Evolutionary conservation across 371 early-diverging fungal genomes (phyloP), one percentile per base, ranked within the genome.

Genomic region (Lichtheimia corymbifera): DNA sequence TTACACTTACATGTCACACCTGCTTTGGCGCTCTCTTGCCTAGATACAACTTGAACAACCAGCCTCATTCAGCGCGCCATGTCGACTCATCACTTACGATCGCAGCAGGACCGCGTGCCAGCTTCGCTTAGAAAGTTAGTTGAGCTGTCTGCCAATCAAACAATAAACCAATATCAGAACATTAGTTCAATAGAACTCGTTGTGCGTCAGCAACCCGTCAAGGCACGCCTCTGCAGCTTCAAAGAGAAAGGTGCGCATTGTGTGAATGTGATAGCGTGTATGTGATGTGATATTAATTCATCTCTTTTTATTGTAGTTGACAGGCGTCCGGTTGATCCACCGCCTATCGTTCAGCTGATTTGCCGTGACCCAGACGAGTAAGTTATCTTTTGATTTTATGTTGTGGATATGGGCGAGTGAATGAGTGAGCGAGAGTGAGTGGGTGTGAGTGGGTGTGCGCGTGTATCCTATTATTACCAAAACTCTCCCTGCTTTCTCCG

Each of bases 191-290:
- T 47, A 47, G 47, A 55, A 41, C 64, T 70, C n/a, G 58, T 72
- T 25, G 76, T 85, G 22, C 73, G 73, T 22, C 85, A 85, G 59
- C 80, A 83, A 47, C 85, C 85, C 2, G 49, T 60, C 56, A 80
- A 76, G 53, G 85, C 83, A 24, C 64, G 83, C 41, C 74, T 82
- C 35, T 83, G 85, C 63, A 83, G 82, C 63, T 77, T 74, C 51
- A 80, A 79, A 59, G 85, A 85, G 43, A 77, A 80, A 77, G 83
- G 80, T 73, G 59, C 12, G 27, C 30, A 17, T 44, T 22, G 47
- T 22, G 47, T 47, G n/a, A 17, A 47, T 28, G 14, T 41, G 22
- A 27, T 58, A 20, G 35, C 22, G 13, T 28, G 13, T 28, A 20
- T 59, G 41, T 62, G 22, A 51, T 50, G 42, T 14, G 13, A 47